Base-by-base conservation (phyloP, 768 basidiomycete species). In the Daedaleopsis sinensis region DNA sequence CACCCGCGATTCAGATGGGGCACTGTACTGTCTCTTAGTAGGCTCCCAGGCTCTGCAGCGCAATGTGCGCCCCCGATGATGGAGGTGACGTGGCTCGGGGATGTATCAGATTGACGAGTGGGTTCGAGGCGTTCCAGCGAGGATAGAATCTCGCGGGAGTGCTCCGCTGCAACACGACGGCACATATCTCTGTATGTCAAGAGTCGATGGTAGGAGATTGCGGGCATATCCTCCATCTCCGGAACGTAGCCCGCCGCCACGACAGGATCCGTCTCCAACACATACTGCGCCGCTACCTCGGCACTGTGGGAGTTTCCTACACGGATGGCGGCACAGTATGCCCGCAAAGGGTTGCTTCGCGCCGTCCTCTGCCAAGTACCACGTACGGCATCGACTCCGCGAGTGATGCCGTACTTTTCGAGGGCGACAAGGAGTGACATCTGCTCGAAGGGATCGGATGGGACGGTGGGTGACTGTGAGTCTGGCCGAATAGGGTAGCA, bases 241-340 rank as follows among this genome's bases (percentile, higher is more conserved):
- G 27, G 27, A 32, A 32, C 27, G 7, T 32, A 32, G 27, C n/a
- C n/a, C n/a, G 27, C 27, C 3, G 27, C 7, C 27, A 3, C 27
- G 27, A 32, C 27, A 32, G 27, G 27, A 32, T 32, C 27, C 27
- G 7, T 32, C 27, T 32, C 27, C 27, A 32, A 7, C 27, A 32
- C 27, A 32, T 32, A 32, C 27, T 32, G 48, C 9, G 58, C 58
- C 21, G 58, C 58, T 1, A 16, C 12, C 16, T 19, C 3, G 7
- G 58, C 58, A 11, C 24, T 16, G 10, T 21, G 9, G n/a, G 48
- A 21, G 2, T 36, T 3, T 2, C 27, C 16, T 0, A 56, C 64
- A 24, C 49, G 16, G 23, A 32, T 32, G 27, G 27, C 27, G 27
- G 27, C 27, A 32, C 46, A 57, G 42, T 61, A 65, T 12, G 56